Evolutionary conservation across 176 grass and related monocot genomes (phyloP).

Genomic region (Poa annua): DNA sequence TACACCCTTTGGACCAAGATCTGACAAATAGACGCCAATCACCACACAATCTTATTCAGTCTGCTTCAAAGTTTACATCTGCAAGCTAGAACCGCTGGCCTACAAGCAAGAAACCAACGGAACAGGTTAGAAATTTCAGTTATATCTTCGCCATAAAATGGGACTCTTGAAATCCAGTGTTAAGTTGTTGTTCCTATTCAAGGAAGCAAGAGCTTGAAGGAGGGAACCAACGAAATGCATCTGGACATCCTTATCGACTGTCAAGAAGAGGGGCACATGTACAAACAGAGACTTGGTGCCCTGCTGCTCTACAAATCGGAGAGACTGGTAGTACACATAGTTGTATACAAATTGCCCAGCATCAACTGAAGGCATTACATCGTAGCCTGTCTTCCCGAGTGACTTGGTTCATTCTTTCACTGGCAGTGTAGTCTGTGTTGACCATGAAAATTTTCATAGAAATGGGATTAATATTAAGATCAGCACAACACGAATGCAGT

Average conservation of each 20-base stretch:
- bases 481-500: neutral
- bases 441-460: constrained; percentile 4
- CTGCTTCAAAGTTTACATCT: constrained; percentile 45
- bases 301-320: constrained; percentile 78
- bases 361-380: constrained; percentile 78
- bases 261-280: constrained; percentile 90
- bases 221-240: constrained; percentile 88
- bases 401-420: constrained; percentile 69
- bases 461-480: neutral
- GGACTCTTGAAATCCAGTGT: neutral
- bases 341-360: constrained; percentile 94
- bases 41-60: constrained; percentile 44
- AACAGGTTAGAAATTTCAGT: neutral
- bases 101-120: constrained; percentile 27
- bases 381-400: constrained; percentile 78
- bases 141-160: neutral
- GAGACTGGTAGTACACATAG: constrained; percentile 93
- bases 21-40: constrained; percentile 34
- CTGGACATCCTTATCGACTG: constrained; percentile 85
- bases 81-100: constrained; percentile 22
- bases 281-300: constrained; percentile 90
- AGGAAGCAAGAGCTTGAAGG: constrained; percentile 62
- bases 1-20: constrained; percentile 44
- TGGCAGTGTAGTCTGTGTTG: constrained; percentile 67
- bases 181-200: constrained; percentile 44